These are phyloP conservation scores for Coemansia sp. DNA, from an alignment of 192 early-diverging fungal genomes.

Conservation along the genomic window DNA sequence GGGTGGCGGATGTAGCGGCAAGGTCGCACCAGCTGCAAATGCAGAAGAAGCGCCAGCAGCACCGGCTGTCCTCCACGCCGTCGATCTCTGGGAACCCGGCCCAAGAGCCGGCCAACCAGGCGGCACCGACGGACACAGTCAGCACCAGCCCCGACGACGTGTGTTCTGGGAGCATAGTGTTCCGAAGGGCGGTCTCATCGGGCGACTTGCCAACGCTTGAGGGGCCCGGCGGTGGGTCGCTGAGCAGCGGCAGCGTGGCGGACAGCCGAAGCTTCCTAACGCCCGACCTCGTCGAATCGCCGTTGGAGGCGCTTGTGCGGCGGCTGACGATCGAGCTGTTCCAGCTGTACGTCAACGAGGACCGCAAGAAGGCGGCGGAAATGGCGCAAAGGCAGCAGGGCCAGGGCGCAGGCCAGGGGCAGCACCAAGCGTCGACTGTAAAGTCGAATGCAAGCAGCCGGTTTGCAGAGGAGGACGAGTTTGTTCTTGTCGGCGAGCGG, in stretches of 20 bases:
- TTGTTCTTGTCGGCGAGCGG: neutral
- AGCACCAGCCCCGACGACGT: conserved; percentile 4
- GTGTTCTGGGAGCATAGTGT: conserved; percentile 31
- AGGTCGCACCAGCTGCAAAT: neutral
- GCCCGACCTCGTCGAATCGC: conserved; percentile 52
- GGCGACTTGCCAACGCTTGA: conserved; percentile 52
- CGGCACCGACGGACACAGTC: neutral
- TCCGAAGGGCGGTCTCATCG: conserved; percentile 50
- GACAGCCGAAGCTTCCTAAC: conserved; percentile 37
- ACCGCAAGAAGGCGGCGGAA: conserved; percentile 27
- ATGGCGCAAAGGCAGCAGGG: neutral
- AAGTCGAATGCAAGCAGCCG: neutral
- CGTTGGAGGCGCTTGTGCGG: conserved; percentile 51
- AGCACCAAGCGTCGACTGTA: neutral
- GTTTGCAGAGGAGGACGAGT: conserved; percentile 7
- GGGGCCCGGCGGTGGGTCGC: neutral
- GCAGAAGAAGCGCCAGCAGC: conserved; percentile 9
- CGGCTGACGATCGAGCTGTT: conserved; percentile 54
- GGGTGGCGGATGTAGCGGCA: neutral
- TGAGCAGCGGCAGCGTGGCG: neutral
- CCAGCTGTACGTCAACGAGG: conserved; percentile 53
- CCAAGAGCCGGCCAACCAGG: neutral
- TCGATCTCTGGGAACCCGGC: neutral
- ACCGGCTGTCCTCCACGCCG: neutral
- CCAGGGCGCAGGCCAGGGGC: neutral